Evolutionary conservation across 768 basidiomycete species (phyloP).

Genomic region (Tubosaeta sp.): DNA sequence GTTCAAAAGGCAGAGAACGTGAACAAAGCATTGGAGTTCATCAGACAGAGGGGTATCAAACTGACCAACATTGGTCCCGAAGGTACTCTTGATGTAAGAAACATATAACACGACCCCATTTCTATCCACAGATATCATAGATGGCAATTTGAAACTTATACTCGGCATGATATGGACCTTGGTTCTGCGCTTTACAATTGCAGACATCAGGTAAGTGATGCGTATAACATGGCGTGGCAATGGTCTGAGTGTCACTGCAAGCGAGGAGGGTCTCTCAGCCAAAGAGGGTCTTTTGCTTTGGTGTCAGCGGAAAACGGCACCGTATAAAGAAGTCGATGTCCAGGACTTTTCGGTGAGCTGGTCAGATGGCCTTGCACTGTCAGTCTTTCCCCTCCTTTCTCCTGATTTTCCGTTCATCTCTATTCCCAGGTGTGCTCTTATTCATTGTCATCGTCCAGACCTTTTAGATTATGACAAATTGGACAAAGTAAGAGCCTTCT

Average conservation of each 20-base stretch:
- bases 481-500: constrained; percentile 57
- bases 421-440: constrained; percentile 82
- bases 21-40: constrained; percentile 93
- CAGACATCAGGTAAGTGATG: constrained; percentile 83
- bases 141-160: constrained; percentile 97
- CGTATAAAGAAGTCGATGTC: constrained; percentile 89
- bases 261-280: constrained; percentile 97
- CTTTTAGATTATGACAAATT: constrained; percentile 84
- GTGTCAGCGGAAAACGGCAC: constrained; percentile 95
- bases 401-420: constrained; percentile 5
- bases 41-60: constrained; percentile 89
- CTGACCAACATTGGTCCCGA: constrained; percentile 98
- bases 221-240: background rate
- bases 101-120: background rate
- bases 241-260: constrained; percentile 32
- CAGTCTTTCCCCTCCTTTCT: constrained; percentile 26
- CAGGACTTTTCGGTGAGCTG: constrained; percentile 92
- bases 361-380: constrained; percentile 95
- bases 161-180: constrained; percentile 99
- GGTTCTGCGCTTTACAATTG: constrained; percentile 95
- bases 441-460: constrained; percentile 96
- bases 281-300: constrained; percentile 96
- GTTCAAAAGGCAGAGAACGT: constrained; percentile 99
- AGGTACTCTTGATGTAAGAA: constrained; percentile 42
- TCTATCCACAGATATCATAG: constrained; percentile 79